Conservation (phyloP, 768 basidiomycete genomes). For the Boletus sp. region DNA sequence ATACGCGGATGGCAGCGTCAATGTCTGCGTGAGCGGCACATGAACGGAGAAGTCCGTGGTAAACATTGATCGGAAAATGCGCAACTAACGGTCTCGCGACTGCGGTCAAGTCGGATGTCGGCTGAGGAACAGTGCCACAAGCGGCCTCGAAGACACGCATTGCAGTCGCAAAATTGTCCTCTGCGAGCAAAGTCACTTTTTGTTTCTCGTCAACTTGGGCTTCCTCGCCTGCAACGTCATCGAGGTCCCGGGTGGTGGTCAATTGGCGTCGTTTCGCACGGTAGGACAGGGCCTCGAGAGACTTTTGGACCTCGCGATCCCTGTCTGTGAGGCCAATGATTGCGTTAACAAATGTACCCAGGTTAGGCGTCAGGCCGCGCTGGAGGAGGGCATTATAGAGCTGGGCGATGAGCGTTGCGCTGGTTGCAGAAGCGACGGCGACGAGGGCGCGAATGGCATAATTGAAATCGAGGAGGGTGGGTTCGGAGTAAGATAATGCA, state of each 20-base stretch:
- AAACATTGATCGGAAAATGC: constrained; percentile 39
- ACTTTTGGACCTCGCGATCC: constrained; percentile 57
- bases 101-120: constrained; percentile 9
- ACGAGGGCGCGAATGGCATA: constrained; percentile 49
- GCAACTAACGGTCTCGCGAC: constrained; percentile 4
- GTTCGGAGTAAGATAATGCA: constrained; percentile 21
- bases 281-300: constrained; percentile 42
- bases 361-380: constrained; percentile 57
- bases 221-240: constrained; percentile 11
- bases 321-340: constrained; percentile 62
- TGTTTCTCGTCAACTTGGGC: constrained; percentile 29
- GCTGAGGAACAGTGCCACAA: constrained; percentile 30
- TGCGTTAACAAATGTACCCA: constrained; percentile 56
- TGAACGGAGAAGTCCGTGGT: constrained; percentile 55
- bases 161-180: constrained; percentile 70
- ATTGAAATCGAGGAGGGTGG: constrained; percentile 58
- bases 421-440: constrained; percentile 36
- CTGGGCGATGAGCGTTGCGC: constrained; percentile 57
- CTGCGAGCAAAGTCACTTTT: constrained; percentile 46
- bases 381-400: constrained; percentile 72
- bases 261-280: constrained; percentile 36
- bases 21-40: constrained; percentile 57
- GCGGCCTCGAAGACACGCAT: constrained; percentile 70
- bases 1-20: constrained; percentile 61
- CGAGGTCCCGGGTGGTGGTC: not conserved